These are phyloP conservation scores for Rubia yunnanensis DNA, from an alignment of 257 asterid species.

Conservation along the genomic window DNA sequence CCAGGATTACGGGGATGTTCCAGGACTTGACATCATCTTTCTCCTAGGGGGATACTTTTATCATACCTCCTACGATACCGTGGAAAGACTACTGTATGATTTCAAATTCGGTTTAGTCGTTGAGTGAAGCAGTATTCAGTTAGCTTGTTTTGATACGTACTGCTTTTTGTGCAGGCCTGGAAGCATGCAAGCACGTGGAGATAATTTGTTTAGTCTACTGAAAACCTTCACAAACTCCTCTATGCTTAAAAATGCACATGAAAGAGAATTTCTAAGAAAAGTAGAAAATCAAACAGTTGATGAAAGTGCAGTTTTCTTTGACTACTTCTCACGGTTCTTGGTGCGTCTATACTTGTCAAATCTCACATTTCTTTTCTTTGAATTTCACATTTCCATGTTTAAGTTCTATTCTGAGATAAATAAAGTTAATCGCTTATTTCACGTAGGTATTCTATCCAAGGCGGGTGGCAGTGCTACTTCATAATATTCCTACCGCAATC, in stretches of 20 bases:
- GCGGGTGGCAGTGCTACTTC: slow-evolving; percentile 59
- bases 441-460: slow-evolving; percentile 68
- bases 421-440: slow-evolving; percentile 20
- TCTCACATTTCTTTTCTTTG: neutral
- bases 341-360: slow-evolving; percentile 35
- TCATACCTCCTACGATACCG: slow-evolving; percentile 94
- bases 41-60: slow-evolving; percentile 92
- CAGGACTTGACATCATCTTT: slow-evolving; percentile 96
- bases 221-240: slow-evolving; percentile 80
- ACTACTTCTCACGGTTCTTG: slow-evolving; percentile 63
- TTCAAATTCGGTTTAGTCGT: slow-evolving; percentile 44
- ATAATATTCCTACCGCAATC: slow-evolving; percentile 69
- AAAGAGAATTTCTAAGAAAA: slow-evolving; percentile 44
- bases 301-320: slow-evolving; percentile 66
- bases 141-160: slow-evolving; percentile 24
- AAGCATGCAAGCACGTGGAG: slow-evolving; percentile 99
- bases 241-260: slow-evolving; percentile 61
- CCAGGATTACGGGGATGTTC: slow-evolving; percentile 84
- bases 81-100: slow-evolving; percentile 96
- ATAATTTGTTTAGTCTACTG: slow-evolving; percentile 61
- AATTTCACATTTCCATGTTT: neutral
- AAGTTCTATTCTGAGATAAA: neutral
- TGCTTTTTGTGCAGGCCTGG: slow-evolving; percentile 62
- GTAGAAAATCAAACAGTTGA: slow-evolving; percentile 32
- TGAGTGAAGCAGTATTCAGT: slow-evolving; percentile 14